phyloP scores from a whole-genome alignment of 768 basidiomycete genomes.

The Boletellus sp. region DNA sequence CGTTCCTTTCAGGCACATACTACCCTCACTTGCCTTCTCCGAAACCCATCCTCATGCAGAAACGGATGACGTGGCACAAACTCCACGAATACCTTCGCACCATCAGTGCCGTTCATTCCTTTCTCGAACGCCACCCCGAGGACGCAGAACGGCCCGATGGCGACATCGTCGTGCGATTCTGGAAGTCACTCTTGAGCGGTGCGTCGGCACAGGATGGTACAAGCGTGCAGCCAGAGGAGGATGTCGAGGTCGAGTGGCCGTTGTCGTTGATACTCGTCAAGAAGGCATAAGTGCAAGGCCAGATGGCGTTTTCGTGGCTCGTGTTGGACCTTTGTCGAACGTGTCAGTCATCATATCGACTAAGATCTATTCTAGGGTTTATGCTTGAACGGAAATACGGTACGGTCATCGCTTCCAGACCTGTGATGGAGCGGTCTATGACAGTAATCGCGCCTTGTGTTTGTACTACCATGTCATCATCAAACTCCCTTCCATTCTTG shows the following conservation, averaged over 20 bases:
- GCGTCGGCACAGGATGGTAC: no score
- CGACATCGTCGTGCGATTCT: conserved; percentile 63
- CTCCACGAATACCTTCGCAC: conserved; percentile 68
- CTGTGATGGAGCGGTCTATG: no score
- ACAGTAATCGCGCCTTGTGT: no score
- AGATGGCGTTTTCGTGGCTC: no score
- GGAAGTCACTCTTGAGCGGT: conserved; percentile 40
- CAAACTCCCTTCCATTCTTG: no score
- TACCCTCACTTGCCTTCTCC: conserved; percentile 35
- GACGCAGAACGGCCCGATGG: conserved; percentile 49
- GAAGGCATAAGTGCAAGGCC: conserved; percentile 1
- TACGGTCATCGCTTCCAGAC: no score
- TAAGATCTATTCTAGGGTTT: no score
- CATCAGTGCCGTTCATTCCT: conserved; percentile 66
- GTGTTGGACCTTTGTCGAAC: no score
- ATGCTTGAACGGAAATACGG: no score
- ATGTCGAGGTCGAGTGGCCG: conserved; percentile 43
- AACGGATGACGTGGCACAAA: conserved; percentile 61
- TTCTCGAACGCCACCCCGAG: conserved; percentile 59
- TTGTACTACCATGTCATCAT: no score
- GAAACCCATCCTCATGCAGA: conserved; percentile 50
- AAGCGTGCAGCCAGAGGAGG: conserved; percentile 11
- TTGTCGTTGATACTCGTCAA: conserved; percentile 31
- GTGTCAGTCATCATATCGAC: no score
- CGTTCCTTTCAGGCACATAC: conserved; percentile 37